Conservation (phyloP, 2,329 filamentous ascomycete species). For the Epichloe gansuensis region DNA sequence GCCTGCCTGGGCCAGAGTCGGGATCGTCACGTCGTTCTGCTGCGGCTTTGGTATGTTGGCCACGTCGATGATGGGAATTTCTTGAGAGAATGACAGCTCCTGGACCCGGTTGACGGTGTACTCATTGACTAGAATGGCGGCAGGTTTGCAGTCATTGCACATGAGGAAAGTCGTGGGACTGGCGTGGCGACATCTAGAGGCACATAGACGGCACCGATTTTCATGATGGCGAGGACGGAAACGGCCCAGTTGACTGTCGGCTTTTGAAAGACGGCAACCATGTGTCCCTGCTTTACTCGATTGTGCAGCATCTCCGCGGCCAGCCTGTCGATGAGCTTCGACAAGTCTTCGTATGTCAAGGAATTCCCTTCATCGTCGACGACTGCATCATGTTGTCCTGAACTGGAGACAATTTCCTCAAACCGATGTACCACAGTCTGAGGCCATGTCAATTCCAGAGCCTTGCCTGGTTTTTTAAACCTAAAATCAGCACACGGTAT, state of each 20-base stretch:
- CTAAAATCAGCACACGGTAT: not conserved
- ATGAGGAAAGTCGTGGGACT: not conserved
- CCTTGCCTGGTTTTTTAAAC: not conserved
- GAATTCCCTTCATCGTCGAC: not conserved
- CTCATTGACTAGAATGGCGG: not conserved
- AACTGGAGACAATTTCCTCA: not conserved
- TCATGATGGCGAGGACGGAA: conserved; percentile 28
- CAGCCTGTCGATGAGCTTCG: not conserved
- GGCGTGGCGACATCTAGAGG: conserved; percentile 24
- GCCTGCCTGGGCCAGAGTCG: not conserved
- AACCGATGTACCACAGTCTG: not conserved
- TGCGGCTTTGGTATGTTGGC: not conserved
- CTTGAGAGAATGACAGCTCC: not conserved
- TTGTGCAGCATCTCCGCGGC: not conserved
- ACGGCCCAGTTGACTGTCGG: conserved; percentile 22
- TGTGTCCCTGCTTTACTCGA: not conserved
- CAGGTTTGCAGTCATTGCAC: not conserved
- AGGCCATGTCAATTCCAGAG: not conserved
- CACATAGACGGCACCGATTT: conserved; percentile 25
- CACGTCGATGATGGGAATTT: not conserved
- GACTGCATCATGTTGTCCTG: not conserved
- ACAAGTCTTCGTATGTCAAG: not conserved
- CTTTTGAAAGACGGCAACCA: conserved; percentile 20
- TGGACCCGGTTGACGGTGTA: not conserved
- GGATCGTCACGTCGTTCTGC: not conserved